Evolutionary conservation across 2,329 filamentous ascomycete species (phyloP), one percentile per base, ranked within the genome.

Genomic region (Calonectria hongkongensis): DNA sequence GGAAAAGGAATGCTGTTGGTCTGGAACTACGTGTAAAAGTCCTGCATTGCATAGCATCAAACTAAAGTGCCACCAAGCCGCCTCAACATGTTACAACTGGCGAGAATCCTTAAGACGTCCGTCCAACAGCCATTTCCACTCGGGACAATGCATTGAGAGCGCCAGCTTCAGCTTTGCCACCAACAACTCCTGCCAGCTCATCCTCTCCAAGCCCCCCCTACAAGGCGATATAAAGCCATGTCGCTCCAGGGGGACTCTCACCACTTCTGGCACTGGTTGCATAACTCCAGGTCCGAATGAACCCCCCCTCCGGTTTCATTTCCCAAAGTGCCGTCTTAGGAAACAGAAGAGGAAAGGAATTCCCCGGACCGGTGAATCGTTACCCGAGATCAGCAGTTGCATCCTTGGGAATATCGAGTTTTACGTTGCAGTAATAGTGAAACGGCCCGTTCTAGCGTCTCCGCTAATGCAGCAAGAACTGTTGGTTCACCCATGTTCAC

Each of bases 381-480:
- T 12, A 25, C 12, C 36, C 54, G 8, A 12, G 13, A 41, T 39
- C n/a, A 41, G 16, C 33, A 27, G 2, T 36, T 15, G 21, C 33
- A 60, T 13, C 54, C 54, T 18, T 41, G 36, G 9, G 21, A 41
- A 60, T 41, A 27, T 21, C 21, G n/a, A 15, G 13, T 60, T 58
- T 60, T 41, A 21, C 7, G 33, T 60, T 41, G 54, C 54, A 60
- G 9, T 25, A 51, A 16, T 16, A 30, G 13, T 18, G 48, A 41
- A 18, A 36, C 54, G 21, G n/a, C 54, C 54, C 54, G 54, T 39
- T 41, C 33, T 41, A 60, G 21, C 54, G 54, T 39, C 33, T 9
- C 36, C 54, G 54, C 36, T 60, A 41, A 60, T 41, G 54, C 54
- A 60, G 10, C 33, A 7, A 30, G 10, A 41, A 60, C 54, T 21